Conservation (phyloP, 495 filamentous ascomycete species). For the Aspergillus indologenus region DNA sequence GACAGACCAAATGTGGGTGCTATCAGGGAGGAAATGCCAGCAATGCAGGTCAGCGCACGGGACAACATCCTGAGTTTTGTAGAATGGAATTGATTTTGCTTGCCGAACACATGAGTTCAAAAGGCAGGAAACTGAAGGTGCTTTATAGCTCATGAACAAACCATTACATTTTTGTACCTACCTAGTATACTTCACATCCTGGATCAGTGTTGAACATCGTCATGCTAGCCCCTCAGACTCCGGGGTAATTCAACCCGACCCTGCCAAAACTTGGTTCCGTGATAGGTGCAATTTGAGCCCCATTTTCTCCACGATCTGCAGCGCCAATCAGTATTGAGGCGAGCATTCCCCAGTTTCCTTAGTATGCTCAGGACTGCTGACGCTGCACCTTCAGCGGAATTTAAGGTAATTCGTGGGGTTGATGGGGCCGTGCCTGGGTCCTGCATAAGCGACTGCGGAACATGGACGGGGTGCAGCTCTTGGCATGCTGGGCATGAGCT, state of each 20-base stretch:
- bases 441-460: background rate
- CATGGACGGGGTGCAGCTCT: background rate
- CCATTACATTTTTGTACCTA: too few relatives aligned
- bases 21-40: background rate
- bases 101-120: background rate
- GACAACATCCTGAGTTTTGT: background rate
- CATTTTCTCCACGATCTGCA: constrained; percentile 4
- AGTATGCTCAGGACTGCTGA: background rate
- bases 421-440: background rate
- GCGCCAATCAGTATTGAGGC: background rate
- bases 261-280: background rate
- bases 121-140: background rate
- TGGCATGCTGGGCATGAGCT: too few relatives aligned
- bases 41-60: background rate
- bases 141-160: too few relatives aligned
- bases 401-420: background rate
- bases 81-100: background rate
- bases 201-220: background rate
- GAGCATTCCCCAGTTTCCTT: background rate
- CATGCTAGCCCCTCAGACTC: background rate
- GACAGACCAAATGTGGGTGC: background rate
- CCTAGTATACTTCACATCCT: background rate
- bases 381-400: background rate
- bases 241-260: constrained; percentile 1
- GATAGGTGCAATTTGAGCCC: constrained; percentile 1